phyloP scores from a whole-genome alignment of 306 rosid genomes.

The Sicyos edulis region DNA sequence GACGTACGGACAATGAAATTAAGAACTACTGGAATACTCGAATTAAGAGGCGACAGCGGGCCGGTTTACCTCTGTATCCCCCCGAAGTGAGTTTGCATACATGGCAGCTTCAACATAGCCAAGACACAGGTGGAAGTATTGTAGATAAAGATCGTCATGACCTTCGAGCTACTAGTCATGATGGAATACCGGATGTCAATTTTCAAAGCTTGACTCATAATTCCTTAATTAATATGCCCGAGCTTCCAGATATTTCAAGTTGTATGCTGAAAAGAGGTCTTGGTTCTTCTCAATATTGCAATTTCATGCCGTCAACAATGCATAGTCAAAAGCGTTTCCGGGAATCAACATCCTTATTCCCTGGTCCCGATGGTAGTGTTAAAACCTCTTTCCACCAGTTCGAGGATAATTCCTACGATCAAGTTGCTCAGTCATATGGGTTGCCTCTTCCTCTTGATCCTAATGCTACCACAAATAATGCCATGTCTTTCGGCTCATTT shows the following conservation, averaged over 20 bases:
- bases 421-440: slow-evolving; percentile 45
- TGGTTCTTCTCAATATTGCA: slow-evolving; percentile 56
- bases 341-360: slow-evolving; percentile 50
- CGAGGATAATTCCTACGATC: slow-evolving; percentile 38
- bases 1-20: slow-evolving; percentile 98
- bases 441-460: slow-evolving; percentile 44
- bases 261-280: slow-evolving; percentile 47
- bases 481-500: slow-evolving; percentile 34
- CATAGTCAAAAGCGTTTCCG: slow-evolving; percentile 58
- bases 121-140: slow-evolving; percentile 36
- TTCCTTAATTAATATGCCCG: slow-evolving; percentile 45
- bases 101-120: slow-evolving; percentile 43
- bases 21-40: slow-evolving; percentile 99
- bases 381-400: slow-evolving; percentile 41
- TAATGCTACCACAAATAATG: slow-evolving; percentile 41
- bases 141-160: slow-evolving; percentile 41
- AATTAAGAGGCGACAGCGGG: slow-evolving; percentile 78
- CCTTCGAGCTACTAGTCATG: slow-evolving; percentile 42
- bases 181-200: slow-evolving; percentile 42
- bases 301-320: slow-evolving; percentile 38
- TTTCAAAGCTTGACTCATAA: slow-evolving; percentile 51
- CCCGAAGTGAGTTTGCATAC: slow-evolving; percentile 56
- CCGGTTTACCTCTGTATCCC: slow-evolving; percentile 90
- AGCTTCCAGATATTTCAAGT: slow-evolving; percentile 40
- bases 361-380: slow-evolving; percentile 38